Conservation (phyloP, 2,329 filamentous ascomycete species). For the Penicillium sclerotiorum region DNA sequence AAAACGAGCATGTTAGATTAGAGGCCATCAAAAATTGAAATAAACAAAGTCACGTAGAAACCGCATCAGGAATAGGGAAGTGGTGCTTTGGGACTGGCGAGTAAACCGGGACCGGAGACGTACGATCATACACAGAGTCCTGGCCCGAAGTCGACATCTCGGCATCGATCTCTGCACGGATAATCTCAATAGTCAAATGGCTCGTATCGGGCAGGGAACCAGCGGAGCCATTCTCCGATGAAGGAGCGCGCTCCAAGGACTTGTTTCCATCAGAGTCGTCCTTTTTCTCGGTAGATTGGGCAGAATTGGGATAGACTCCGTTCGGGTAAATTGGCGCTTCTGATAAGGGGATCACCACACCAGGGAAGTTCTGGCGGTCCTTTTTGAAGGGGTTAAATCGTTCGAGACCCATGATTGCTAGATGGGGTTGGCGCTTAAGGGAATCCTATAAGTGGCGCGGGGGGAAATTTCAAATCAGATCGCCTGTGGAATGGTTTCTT, state of each 20-base stretch:
- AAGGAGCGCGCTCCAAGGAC: constrained; percentile 34
- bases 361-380: constrained; percentile 54
- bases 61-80: not conserved
- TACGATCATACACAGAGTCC: constrained; percentile 76
- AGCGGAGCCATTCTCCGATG: constrained; percentile 42
- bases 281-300: constrained; percentile 31
- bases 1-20: constrained; percentile 29
- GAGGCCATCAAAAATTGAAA: constrained; percentile 1
- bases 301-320: constrained; percentile 2
- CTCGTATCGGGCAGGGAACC: constrained; percentile 38
- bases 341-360: constrained; percentile 54
- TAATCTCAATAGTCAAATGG: constrained; percentile 66
- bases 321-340: constrained; percentile 42
- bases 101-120: constrained; percentile 38
- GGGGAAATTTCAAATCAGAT: not conserved
- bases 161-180: constrained; percentile 68
- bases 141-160: constrained; percentile 59
- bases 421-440: constrained; percentile 16
- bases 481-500: constrained; percentile 13
- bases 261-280: constrained; percentile 38
- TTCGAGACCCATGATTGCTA: constrained; percentile 30
- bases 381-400: constrained; percentile 54
- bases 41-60: constrained; percentile 1
- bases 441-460: not conserved
- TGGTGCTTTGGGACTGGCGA: constrained; percentile 13